Base-by-base conservation (phyloP, 176 grass and related monocot genomes). In the Ensete glaucum region DNA sequence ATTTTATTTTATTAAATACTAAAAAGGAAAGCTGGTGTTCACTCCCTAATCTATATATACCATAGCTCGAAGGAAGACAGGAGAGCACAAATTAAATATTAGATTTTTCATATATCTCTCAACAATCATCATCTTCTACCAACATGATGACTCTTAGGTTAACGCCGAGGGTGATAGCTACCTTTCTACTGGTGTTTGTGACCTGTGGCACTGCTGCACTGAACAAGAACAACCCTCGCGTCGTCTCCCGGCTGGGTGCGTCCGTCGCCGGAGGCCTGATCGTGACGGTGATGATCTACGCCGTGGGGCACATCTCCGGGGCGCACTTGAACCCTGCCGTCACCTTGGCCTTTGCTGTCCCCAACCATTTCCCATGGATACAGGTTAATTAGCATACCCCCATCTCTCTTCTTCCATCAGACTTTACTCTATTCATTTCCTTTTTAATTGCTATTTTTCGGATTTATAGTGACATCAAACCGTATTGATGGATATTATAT, bases 251-350 rank as follows among this genome's bases (percentile, higher is more conserved):
- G 78, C 86, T 93, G 48, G 90, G 94, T 1, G 87, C 89, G 82
- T 98, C 94, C 48, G 80, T 98, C 53, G 94, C 88, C 9, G 94
- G 90, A 34, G 94, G 94, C 1, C 88, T 98, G 74, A 93, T 98
- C 79, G 94, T 98, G 74, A 93, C 90, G 0, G 94, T 98, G 11
- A 98, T 93, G 94, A 98, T 98, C 78, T 98, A 98, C 49, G 66
- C 94, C 23, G 94, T 98, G 22, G 94, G 94, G 0, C 94, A 98
- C 79, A 93, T 98, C 78, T 98, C 94, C 43, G 94, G 94, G 12
- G 94, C 94, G 12, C 94, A 98, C 84, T 93, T 98, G 94, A 98
- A 98, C 75, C 94, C 94, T 2, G 94, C 94, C 70, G 94, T 98
- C 79, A 98, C 90, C 22, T 84, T 93, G 50, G 82, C 94, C 19